Evolutionary conservation across 2,329 filamentous ascomycete genomes (phyloP).

Genomic region (Incumbomyces delicatus): DNA sequence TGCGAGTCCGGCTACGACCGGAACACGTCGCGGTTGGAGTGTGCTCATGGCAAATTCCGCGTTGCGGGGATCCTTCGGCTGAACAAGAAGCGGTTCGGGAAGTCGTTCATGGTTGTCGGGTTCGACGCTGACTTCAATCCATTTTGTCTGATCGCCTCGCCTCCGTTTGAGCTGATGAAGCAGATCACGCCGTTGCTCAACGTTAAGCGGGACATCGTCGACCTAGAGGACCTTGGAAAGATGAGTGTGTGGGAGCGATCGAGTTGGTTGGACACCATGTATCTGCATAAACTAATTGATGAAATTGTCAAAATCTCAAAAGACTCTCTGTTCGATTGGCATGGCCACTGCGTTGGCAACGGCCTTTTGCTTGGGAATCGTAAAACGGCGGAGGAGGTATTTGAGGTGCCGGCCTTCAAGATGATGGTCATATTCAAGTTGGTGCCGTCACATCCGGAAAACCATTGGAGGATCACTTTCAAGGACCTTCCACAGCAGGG

Average conservation of each 20-base stretch:
- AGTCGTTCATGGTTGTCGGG: neutral
- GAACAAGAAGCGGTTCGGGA: neutral
- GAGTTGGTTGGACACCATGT: slow-evolving; percentile 3
- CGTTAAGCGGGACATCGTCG: neutral
- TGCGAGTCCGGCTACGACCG: neutral
- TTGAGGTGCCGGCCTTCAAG: neutral
- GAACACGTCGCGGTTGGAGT: neutral
- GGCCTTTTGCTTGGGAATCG: slow-evolving; percentile 1
- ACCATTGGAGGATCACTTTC: slow-evolving; percentile 1
- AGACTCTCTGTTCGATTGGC: neutral
- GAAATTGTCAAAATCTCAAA: neutral
- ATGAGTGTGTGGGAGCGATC: slow-evolving; percentile 1
- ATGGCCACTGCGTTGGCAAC: neutral
- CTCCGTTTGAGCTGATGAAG: neutral
- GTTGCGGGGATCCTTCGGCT: slow-evolving; percentile 1
- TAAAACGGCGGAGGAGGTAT: neutral
- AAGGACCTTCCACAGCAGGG: slow-evolving; percentile 1
- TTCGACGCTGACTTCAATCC: slow-evolving; percentile 4
- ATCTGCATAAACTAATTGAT: slow-evolving; percentile 1
- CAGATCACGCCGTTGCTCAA: neutral
- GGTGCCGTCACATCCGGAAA: neutral
- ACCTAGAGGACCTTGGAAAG: neutral
- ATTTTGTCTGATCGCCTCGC: slow-evolving; percentile 1
- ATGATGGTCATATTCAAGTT: slow-evolving; percentile 5
- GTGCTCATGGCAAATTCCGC: neutral